These are phyloP conservation scores for Groenewaldozyma salmanticensis DNA, from an alignment of 805 yeast species.

Conservation along the genomic window DNA sequence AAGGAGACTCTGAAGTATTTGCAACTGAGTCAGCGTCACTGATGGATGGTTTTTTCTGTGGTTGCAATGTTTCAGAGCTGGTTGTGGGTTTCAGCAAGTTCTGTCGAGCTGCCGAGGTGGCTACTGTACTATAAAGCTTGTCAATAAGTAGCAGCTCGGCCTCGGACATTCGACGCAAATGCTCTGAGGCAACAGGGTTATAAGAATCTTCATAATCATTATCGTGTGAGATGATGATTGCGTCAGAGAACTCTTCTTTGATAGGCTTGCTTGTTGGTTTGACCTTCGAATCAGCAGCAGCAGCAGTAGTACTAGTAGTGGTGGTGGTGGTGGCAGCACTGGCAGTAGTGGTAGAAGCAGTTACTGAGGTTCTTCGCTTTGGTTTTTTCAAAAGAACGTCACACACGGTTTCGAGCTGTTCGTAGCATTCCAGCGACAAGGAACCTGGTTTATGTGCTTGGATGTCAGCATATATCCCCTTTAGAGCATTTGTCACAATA, in stretches of 20 bases:
- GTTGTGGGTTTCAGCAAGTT: too few species aligned
- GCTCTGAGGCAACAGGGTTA: not conserved
- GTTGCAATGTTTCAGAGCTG: too few species aligned
- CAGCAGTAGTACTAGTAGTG: not conserved
- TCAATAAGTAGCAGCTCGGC: not conserved
- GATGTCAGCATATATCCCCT: conserved; percentile 16
- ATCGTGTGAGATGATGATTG: not conserved
- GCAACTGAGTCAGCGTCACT: too few species aligned
- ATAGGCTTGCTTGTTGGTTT: not conserved
- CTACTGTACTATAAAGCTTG: not conserved
- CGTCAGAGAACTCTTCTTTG: not conserved
- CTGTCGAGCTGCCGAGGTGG: not conserved
- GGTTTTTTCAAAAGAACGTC: conserved; percentile 11
- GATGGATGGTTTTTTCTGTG: too few species aligned
- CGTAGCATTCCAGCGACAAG: conserved; percentile 12
- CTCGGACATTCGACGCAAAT: not conserved
- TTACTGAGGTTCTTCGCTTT: not conserved
- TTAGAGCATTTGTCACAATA: conserved; percentile 31
- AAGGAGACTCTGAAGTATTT: too few species aligned
- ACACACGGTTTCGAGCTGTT: conserved; percentile 14
- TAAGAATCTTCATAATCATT: not conserved
- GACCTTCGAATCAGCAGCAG: not conserved
- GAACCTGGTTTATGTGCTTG: conserved; percentile 17
- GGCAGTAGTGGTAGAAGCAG: not conserved
- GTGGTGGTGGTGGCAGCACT: too few species aligned